phyloP scores from a whole-genome alignment of 2,329 filamentous ascomycete genomes.

The Fusarium dimerum region DNA sequence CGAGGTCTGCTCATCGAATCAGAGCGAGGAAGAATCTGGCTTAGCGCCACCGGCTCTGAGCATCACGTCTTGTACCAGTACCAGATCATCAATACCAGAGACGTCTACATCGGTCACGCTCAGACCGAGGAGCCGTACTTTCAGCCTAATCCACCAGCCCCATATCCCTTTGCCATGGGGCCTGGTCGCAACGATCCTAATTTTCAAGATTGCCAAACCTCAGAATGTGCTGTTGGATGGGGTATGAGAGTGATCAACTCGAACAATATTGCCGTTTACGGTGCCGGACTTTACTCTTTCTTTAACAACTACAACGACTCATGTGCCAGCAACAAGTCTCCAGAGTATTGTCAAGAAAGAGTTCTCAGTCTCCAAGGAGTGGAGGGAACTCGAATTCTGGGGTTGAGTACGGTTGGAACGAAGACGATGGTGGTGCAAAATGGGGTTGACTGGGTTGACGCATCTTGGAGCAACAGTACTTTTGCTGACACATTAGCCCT shows the following conservation, averaged over 20 bases:
- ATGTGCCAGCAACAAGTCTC: constrained; percentile 45
- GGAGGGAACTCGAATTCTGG: constrained; percentile 25
- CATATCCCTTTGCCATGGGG: constrained; percentile 54
- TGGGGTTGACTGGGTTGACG: constrained; percentile 21
- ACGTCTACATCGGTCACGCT: constrained; percentile 64
- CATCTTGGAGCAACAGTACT: constrained; percentile 30
- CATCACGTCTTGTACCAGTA: constrained; percentile 71
- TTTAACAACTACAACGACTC: constrained; percentile 62
- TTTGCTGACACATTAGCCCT: constrained; percentile 32
- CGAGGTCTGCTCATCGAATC: constrained; percentile 51
- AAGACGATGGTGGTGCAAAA: constrained; percentile 29
- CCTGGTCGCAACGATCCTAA: constrained; percentile 34
- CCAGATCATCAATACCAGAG: constrained; percentile 59
- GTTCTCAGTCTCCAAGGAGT: constrained; percentile 36
- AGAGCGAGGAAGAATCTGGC: constrained; percentile 48
- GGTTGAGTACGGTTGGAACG: constrained; percentile 31
- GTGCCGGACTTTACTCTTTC: constrained; percentile 68
- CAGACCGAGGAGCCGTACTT: constrained; percentile 74
- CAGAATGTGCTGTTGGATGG: constrained; percentile 61
- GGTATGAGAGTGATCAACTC: constrained; percentile 62
- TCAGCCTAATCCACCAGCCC: constrained; percentile 64
- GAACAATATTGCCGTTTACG: constrained; percentile 58
- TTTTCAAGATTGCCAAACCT: constrained; percentile 25
- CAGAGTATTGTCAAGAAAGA: constrained; percentile 47
- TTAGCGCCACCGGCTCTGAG: constrained; percentile 66